Base-by-base conservation (phyloP, 2,329 filamentous ascomycete genomes). In the Leptographium procerum region DNA sequence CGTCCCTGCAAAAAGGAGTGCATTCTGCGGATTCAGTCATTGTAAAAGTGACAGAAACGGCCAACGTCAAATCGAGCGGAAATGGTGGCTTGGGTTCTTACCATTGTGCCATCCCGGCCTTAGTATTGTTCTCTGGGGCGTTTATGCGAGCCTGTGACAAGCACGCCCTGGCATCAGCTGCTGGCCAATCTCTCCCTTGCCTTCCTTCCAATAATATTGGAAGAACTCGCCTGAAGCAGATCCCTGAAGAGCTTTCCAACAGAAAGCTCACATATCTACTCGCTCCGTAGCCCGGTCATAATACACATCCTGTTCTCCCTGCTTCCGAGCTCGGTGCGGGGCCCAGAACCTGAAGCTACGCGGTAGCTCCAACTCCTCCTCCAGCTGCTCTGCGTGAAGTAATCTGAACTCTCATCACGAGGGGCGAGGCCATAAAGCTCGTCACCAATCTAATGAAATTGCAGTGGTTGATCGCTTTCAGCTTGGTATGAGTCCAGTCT, bases 91-190 rank as follows among this genome's bases (percentile, higher is more conserved):
- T 50, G 43, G 19, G 16, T 36, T 54, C 29, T 57, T 53, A 54
- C 22, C 33, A 59, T 59, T 59, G 58, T 59, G 31, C 54, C 47
- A 22, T 24, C 7, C 5, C 47, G 9, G 29, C 29, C 33, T 59
- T 59, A 51, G 58, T 57, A 59, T 59, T 59, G 58, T 59, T 24
- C 58, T n/a, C 24, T 40, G 22, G n/a, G 57, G 22, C 22, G 52
- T 34, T 43, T 40, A 40, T 33, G 33, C 16, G 19, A 19, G 40
- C 40, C n/a, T n/a, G n/a, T n/a, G 19, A 7, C 40, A 43, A n/a
- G 19, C 40, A 40, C 36, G 8, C 14, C 36, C 19, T 40, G 11
- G 14, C 36, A 7, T 19, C 36, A 13, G 36, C 14, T 16, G n/a
- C n/a, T 40, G 14, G 40, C 10, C 40, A 8, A 43, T n/a, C n/a